Evolutionary conservation across 2,329 filamentous ascomycete species (phyloP).

Genomic region (Claviceps sp.): DNA sequence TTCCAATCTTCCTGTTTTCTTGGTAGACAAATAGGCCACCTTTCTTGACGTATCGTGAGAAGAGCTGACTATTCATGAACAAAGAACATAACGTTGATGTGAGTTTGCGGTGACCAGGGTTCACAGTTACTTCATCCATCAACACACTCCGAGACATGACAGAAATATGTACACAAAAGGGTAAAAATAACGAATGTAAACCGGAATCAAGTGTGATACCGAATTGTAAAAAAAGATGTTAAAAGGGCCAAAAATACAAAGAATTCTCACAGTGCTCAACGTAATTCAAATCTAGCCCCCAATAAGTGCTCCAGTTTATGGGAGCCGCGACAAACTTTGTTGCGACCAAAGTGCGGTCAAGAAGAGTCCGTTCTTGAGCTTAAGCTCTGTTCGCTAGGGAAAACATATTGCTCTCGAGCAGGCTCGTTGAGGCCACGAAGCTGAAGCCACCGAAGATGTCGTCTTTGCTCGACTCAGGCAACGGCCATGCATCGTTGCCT

Average conservation of each 20-base stretch:
- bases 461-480: slow-evolving; percentile 29
- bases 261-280: not conserved
- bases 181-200: too few species aligned
- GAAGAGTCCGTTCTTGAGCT: not conserved
- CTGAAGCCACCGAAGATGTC: slow-evolving; percentile 52
- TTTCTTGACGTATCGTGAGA: too few species aligned
- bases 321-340: not conserved
- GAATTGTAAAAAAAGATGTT: not conserved
- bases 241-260: not conserved
- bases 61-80: too few species aligned
- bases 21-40: too few species aligned
- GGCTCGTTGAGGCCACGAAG: slow-evolving; percentile 45
- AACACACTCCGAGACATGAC: too few species aligned
- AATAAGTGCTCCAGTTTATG: not conserved
- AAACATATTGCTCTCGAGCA: slow-evolving; percentile 37
- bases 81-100: too few species aligned
- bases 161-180: too few species aligned
- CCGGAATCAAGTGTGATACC: too few species aligned
- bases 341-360: not conserved
- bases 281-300: not conserved
- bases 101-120: too few species aligned
- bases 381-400: slow-evolving; percentile 8
- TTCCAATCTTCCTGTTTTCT: too few species aligned
- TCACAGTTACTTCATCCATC: too few species aligned
- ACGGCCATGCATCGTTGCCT: slow-evolving; percentile 27